These are phyloP conservation scores for Phytophthora europaea DNA, from an alignment of 352 stramenopile genomes.

Conservation along the genomic window DNA sequence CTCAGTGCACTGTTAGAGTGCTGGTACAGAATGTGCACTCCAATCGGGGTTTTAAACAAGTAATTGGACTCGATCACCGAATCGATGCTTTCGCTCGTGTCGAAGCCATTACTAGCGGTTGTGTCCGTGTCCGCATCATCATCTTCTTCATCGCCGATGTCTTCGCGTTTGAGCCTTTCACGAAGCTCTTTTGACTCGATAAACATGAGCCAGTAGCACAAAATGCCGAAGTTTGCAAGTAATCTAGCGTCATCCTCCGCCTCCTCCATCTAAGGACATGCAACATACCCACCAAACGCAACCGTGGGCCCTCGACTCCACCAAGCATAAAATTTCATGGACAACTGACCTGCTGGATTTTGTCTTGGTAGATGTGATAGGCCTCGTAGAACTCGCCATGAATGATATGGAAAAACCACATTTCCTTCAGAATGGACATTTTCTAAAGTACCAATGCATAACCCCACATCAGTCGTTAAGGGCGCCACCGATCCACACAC, in stretches of 20 bases:
- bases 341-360: slow-evolving; percentile 66
- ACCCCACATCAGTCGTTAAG: slow-evolving; percentile 12
- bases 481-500: background rate
- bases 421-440: slow-evolving; percentile 75
- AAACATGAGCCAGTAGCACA: slow-evolving; percentile 89
- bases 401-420: slow-evolving; percentile 76
- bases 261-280: slow-evolving; percentile 38
- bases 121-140: slow-evolving; percentile 36
- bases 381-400: slow-evolving; percentile 86
- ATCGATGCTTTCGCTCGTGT: slow-evolving; percentile 39
- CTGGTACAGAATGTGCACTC: slow-evolving; percentile 81
- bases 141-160: slow-evolving; percentile 36
- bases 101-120: slow-evolving; percentile 4
- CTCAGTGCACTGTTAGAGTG: slow-evolving; percentile 63
- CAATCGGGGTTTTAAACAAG: slow-evolving; percentile 73
- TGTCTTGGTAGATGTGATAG: slow-evolving; percentile 80
- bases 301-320: background rate
- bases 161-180: slow-evolving; percentile 51
- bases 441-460: slow-evolving; percentile 43
- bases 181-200: slow-evolving; percentile 80
- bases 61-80: slow-evolving; percentile 66
- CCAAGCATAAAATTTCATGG: background rate
- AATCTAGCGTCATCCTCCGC: slow-evolving; percentile 68
- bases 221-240: slow-evolving; percentile 75
- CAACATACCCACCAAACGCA: background rate